Evolutionary conservation across 2,329 filamentous ascomycete species (phyloP).

Genomic region (Penicillium sp.): DNA sequence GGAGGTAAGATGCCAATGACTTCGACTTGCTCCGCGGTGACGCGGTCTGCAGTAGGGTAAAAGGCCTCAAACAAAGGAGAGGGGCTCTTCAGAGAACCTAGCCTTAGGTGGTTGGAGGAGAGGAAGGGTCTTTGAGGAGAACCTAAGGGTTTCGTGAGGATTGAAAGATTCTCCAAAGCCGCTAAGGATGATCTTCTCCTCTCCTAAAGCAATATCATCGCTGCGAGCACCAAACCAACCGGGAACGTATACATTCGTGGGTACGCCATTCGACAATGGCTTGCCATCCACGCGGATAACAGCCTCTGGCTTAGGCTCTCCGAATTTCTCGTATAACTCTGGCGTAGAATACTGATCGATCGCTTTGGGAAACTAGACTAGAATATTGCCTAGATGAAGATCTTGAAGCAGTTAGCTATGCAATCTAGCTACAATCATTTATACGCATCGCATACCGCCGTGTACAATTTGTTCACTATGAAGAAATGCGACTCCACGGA

Average conservation of each 20-base stretch:
- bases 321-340: constrained; percentile 22
- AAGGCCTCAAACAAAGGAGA: constrained; percentile 32
- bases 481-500: no score
- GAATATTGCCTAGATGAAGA: constrained; percentile 23
- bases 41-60: constrained; percentile 20
- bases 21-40: constrained; percentile 28
- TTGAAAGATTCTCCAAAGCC: constrained; percentile 31
- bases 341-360: constrained; percentile 20
- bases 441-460: no score
- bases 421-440: no score
- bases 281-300: constrained; percentile 23
- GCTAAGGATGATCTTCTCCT: constrained; percentile 22
- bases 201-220: constrained; percentile 14
- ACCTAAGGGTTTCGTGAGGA: constrained; percentile 9
- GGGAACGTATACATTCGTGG: constrained; percentile 12
- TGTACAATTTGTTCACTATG: no score
- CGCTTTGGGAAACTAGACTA: constrained; percentile 18
- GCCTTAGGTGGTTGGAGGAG: constrained; percentile 33
- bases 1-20: constrained; percentile 24
- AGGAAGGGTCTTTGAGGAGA: constrained; percentile 23
- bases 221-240: constrained; percentile 14
- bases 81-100: constrained; percentile 31
- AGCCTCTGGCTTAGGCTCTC: constrained; percentile 18
- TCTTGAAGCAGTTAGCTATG: constrained; percentile 11
- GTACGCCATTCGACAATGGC: constrained; percentile 18